These are phyloP conservation scores for Rostrohypoxylon terebratum DNA, from an alignment of 495 filamentous ascomycete genomes.

Conservation along the genomic window DNA sequence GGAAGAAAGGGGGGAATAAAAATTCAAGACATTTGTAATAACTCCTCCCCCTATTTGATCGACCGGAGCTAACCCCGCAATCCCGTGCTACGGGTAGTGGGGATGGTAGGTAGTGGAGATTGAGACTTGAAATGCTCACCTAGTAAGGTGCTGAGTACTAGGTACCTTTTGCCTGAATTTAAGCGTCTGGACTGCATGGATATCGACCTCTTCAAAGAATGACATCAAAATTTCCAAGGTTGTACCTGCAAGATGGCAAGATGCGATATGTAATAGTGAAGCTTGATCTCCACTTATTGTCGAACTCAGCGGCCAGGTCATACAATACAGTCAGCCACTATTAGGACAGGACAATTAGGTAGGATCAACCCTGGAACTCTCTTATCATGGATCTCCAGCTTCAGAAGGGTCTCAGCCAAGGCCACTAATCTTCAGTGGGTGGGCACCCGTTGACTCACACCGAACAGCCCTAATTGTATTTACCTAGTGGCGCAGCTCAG, in stretches of 20 bases:
- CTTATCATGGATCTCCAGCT: not conserved
- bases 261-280: not conserved
- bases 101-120: not conserved
- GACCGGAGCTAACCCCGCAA: not conserved
- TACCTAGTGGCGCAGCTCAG: constrained; percentile 7
- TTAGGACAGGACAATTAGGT: too few species aligned
- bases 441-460: constrained; percentile 26
- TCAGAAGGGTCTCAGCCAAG: not conserved
- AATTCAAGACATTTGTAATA: not conserved
- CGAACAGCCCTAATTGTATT: not conserved
- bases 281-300: not conserved
- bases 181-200: too few species aligned
- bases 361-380: too few species aligned
- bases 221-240: not conserved
- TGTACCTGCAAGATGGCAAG: too few species aligned
- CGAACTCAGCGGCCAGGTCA: too few species aligned
- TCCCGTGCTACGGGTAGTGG: not conserved
- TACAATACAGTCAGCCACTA: not conserved
- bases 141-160: too few species aligned
- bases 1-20: not conserved
- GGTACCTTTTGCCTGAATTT: not conserved
- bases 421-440: constrained; percentile 1
- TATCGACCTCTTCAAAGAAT: not conserved
- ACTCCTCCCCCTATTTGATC: not conserved
- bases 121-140: not conserved